Conservation (phyloP, 768 basidiomycete genomes). For the Tephrocybe sp. region DNA sequence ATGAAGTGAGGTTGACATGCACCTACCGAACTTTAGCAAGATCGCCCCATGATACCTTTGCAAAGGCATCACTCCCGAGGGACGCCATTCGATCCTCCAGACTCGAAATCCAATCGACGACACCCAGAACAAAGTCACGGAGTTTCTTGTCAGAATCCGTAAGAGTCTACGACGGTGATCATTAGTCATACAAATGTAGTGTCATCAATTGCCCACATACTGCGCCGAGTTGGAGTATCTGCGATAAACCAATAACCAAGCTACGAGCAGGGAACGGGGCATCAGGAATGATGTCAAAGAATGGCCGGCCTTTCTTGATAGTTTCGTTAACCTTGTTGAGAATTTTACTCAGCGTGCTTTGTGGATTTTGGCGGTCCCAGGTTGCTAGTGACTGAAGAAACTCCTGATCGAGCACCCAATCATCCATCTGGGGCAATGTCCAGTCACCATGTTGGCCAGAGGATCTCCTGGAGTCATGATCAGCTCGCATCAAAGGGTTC, state of each 20-base stretch:
- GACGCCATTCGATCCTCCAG: neutral
- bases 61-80: slow-evolving; percentile 2
- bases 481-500: too few species aligned
- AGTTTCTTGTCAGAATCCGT: slow-evolving; percentile 1
- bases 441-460: too few species aligned
- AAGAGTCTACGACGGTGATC: neutral
- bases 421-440: neutral
- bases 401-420: slow-evolving; percentile 7
- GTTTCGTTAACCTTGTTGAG: slow-evolving; percentile 1
- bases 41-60: neutral
- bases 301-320: neutral
- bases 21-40: neutral
- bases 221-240: slow-evolving; percentile 6
- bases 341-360: slow-evolving; percentile 2
- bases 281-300: slow-evolving; percentile 4
- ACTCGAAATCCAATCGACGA: slow-evolving; percentile 8
- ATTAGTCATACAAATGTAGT: neutral
- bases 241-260: neutral
- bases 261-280: slow-evolving; percentile 8
- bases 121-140: slow-evolving; percentile 3
- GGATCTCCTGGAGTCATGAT: too few species aligned
- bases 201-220: neutral
- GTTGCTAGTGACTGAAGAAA: slow-evolving; percentile 6
- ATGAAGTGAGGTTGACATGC: neutral
- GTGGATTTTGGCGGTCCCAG: slow-evolving; percentile 6